phyloP scores from a whole-genome alignment of 768 basidiomycete species.

The Leccinum boreale region DNA sequence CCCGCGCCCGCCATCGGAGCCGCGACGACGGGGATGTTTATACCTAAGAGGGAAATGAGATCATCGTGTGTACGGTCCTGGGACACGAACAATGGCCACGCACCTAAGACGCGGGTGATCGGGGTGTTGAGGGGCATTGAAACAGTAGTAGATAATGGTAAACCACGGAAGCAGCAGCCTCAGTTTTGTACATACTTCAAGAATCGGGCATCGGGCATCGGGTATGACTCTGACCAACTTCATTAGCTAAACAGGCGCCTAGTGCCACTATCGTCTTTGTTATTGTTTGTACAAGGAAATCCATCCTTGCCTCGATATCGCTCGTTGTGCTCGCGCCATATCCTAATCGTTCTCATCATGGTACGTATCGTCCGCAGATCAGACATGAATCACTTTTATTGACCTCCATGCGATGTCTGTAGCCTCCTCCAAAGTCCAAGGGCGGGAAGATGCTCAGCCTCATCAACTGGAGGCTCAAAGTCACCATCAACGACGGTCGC shows the following conservation, averaged over 20 bases:
- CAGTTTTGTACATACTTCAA: not conserved
- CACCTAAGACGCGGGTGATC: constrained; percentile 53
- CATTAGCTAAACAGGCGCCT: not conserved
- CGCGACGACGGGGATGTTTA: constrained; percentile 56
- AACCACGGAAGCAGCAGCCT: not conserved
- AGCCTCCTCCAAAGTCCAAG: constrained; percentile 96
- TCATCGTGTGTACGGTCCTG: not conserved
- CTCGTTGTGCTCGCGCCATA: constrained; percentile 17
- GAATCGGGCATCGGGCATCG: not conserved
- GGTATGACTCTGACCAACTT: not conserved
- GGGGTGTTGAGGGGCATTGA: constrained; percentile 31
- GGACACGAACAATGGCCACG: constrained; percentile 11
- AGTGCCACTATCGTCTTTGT: constrained; percentile 26
- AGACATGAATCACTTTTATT: not conserved
- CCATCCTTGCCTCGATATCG: constrained; percentile 14
- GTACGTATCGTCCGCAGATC: constrained; percentile 35
- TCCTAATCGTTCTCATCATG: constrained; percentile 52
- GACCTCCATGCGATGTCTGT: constrained; percentile 9
- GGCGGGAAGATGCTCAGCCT: constrained; percentile 97
- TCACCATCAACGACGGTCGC: constrained; percentile 97
- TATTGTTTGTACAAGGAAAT: constrained; percentile 28
- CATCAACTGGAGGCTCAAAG: constrained; percentile 96
- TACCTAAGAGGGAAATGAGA: constrained; percentile 34
- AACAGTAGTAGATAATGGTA: not conserved
- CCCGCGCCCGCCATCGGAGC: constrained; percentile 73